These are phyloP conservation scores for Mesembryanthemum crystallinum DNA, from an alignment of 148 eudicot species.

Conservation along the genomic window DNA sequence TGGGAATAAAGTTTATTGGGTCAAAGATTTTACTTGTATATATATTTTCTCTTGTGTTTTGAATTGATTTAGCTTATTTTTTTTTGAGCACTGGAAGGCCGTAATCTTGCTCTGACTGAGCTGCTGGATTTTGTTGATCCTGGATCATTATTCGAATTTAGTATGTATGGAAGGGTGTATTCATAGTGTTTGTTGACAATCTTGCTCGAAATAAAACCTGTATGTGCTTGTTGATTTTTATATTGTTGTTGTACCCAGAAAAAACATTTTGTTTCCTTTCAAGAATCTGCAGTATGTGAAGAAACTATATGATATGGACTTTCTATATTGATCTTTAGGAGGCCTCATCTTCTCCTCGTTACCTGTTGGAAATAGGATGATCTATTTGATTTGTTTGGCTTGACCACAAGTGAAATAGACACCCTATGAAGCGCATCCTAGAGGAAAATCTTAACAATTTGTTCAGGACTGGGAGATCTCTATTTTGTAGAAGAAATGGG, in stretches of 20 bases:
- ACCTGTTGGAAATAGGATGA: not conserved
- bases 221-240: no score
- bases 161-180: not conserved
- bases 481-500: not conserved
- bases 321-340: not conserved
- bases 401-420: not conserved
- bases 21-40: not conserved
- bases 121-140: slow-evolving; percentile 9
- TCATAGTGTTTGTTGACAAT: not conserved
- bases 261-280: not conserved
- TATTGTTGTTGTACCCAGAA: not conserved
- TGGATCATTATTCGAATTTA: not conserved
- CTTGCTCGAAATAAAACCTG: not conserved
- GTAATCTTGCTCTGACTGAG: not conserved
- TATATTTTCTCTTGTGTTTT: not conserved
- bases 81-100: not conserved
- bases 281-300: not conserved
- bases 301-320: not conserved
- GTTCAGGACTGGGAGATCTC: not conserved
- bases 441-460: not conserved
- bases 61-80: not conserved
- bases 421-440: not conserved
- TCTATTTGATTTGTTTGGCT: not conserved
- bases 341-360: not conserved
- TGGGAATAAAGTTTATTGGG: not conserved